Conservation (phyloP, 257 asterid species). For the Solanum chmielewskii region DNA sequence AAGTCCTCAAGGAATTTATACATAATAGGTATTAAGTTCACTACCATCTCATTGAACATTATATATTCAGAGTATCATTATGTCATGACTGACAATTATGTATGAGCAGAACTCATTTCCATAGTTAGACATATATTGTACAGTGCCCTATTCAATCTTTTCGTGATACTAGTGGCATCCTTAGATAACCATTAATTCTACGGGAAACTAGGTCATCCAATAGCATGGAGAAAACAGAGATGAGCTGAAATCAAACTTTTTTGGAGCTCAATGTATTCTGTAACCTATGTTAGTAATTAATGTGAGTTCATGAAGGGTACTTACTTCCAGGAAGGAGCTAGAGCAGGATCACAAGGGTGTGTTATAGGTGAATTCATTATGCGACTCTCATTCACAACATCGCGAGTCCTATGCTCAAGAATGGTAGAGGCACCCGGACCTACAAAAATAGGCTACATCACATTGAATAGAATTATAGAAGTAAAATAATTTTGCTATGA, state of each 20-base stretch:
- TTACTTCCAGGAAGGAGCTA: conserved; percentile 50
- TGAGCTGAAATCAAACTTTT: background rate
- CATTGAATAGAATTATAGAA: background rate
- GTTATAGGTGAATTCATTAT: background rate
- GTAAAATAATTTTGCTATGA: background rate
- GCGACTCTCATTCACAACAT: conserved; percentile 3
- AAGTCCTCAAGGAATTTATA: background rate
- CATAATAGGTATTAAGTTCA: background rate
- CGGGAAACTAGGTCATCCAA: background rate
- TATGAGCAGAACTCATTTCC: background rate
- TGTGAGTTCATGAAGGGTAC: background rate
- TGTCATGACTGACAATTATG: background rate
- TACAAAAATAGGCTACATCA: conserved; percentile 1
- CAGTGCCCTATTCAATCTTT: background rate
- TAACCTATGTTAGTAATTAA: background rate
- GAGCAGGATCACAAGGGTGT: conserved; percentile 20
- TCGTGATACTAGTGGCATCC: background rate
- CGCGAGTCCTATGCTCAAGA: background rate
- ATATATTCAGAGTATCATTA: background rate
- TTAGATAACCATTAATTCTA: background rate
- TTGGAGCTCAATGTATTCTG: background rate
- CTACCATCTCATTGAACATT: background rate
- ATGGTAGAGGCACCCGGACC: conserved; percentile 14
- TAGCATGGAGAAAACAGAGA: background rate
- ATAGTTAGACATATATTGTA: background rate